Base-by-base conservation (phyloP, 2,329 filamentous ascomycete genomes). In the Aspergillus cejpii region DNA sequence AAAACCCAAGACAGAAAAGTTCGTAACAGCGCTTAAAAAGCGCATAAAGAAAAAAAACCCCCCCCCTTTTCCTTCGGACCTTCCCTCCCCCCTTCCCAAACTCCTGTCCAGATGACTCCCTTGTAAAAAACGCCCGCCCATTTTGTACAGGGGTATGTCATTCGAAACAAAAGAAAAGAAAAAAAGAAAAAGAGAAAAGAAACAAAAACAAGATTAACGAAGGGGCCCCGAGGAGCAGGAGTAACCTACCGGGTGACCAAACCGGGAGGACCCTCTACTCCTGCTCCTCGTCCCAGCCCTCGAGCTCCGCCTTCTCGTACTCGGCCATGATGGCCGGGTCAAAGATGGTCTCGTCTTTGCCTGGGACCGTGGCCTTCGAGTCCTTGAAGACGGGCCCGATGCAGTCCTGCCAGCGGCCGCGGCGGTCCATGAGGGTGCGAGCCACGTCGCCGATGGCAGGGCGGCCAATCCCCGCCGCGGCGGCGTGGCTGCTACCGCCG, bases 361-460 rank as follows among this genome's bases (percentile, higher is more conserved):
- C 72, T 12, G 89, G 88, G 33, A 96, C 83, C 44, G 79, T 79
- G 27, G 88, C 77, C 56, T 81, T 84, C 56, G 90, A 87, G 57
- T 86, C 86, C 49, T 90, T 84, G 58, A 98, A 94, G 0, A 97
- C 88, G 0, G 87, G 85, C 0, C 89, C 87, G 54, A 98, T 94
- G 29, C 81, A 90, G 52, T 88, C 85, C 52, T 88, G 89, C 91
- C 92, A 98, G 54, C 89, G 81, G 62, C 81, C 79, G 44, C 90
- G 79, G 48, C 91, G 79, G 65, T 96, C 90, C 90, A 98, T 96
- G 20, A 98, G 74, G 36, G 83, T 91, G 63, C 89, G 83, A 3
- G 92, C 92, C 47, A 89, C 77, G 67, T 98, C 92, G 21, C 92
- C 92, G 43, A 98, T 94, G 11, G 71, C 74, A 26, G 74, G 74